phyloP scores from a whole-genome alignment of 2,329 filamentous ascomycete genomes.

The Exophiala alcalophila region DNA sequence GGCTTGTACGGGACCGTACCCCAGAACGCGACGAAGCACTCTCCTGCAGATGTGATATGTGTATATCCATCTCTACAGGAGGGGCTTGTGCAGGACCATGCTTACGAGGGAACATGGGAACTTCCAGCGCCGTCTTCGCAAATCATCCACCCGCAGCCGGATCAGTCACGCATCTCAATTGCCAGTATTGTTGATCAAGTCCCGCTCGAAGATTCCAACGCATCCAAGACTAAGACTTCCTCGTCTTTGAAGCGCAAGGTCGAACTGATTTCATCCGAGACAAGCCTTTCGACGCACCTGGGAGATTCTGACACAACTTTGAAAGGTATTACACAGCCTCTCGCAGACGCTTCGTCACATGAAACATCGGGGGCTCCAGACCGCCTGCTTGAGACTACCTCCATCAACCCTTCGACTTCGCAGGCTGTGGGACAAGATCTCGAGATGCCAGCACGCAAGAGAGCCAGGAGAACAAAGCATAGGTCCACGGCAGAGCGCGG shows the following conservation, averaged over 20 bases:
- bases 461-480: conserved; percentile 21
- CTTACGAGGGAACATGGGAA: no score
- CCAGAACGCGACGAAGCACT: no score
- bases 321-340: no score
- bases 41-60: no score
- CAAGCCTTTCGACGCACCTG: conserved; percentile 23
- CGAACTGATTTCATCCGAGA: conserved; percentile 25
- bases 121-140: no score
- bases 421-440: conserved; percentile 31
- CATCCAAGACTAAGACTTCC: neutral
- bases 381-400: conserved; percentile 2
- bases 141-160: no score
- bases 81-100: no score
- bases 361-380: no score
- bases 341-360: no score
- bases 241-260: conserved; percentile 29
- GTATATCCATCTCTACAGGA: no score
- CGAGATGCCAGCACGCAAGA: conserved; percentile 21
- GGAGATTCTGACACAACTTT: neutral
- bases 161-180: conserved; percentile 7
- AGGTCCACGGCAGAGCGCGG: conserved; percentile 1
- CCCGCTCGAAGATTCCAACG: neutral
- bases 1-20: no score
- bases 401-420: conserved; percentile 20
- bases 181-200: conserved; percentile 3